phyloP scores from a whole-genome alignment of 2,329 filamentous ascomycete genomes.

The Paracorniculantispora psalliotae region DNA sequence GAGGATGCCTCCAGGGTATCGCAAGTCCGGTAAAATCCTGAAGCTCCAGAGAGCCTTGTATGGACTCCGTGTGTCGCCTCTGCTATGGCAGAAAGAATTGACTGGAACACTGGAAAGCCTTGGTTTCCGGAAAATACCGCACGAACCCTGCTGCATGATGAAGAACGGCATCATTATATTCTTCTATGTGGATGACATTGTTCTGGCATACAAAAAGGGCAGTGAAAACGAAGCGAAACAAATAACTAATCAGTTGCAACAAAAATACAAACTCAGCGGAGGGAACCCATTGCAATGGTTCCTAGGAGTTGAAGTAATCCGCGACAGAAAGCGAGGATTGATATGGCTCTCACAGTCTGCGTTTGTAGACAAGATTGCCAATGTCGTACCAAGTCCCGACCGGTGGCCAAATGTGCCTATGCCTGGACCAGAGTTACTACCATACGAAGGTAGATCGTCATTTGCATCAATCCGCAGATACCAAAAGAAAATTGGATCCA shows the following conservation, averaged over 20 bases:
- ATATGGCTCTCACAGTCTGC: slow-evolving; percentile 12
- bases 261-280: slow-evolving; percentile 12
- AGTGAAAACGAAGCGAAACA: not conserved
- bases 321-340: slow-evolving; percentile 7
- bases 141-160: slow-evolving; percentile 13
- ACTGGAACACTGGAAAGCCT: no score
- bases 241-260: not conserved
- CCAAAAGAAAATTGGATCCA: not conserved
- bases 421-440: not conserved
- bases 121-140: no score
- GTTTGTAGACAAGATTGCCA: slow-evolving; percentile 15
- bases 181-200: slow-evolving; percentile 20
- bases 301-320: slow-evolving; percentile 13
- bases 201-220: slow-evolving; percentile 12
- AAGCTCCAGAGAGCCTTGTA: no score
- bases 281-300: slow-evolving; percentile 15
- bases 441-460: not conserved
- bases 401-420: not conserved
- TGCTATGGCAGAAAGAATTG: no score
- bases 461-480: not conserved
- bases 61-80: no score
- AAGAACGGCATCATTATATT: slow-evolving; percentile 15
- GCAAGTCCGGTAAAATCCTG: no score
- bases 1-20: no score
- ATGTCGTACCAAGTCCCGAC: not conserved